Evolutionary conservation across 73 alveolate species (phyloP), one percentile per base, ranked within the genome.

Genomic region (Paramecium caudatum): DNA sequence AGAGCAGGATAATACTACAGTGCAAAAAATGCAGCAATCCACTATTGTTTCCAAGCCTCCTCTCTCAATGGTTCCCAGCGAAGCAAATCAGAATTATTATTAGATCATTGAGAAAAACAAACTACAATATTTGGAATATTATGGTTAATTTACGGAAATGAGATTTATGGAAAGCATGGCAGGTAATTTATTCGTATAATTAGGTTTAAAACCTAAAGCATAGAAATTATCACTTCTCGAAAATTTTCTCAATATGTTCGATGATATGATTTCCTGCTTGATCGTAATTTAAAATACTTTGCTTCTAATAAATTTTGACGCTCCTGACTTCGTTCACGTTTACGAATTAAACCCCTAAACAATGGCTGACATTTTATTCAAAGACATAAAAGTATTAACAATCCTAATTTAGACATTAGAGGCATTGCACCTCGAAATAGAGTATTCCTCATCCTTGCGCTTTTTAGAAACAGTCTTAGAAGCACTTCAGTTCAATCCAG

Each of bases 161-260:
- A 74, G 65, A 74, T 74, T 74, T 4, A 74, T 74, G 88, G 88
- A 74, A 39, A 41, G 43, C 12, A 36, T 74, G 62, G 68, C 88
- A 74, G 68, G 88, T 74, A 21, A 13, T 41, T 15, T 41, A 25
- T 39, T 21, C 21, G 6, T 15, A 12, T 41, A 74, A 41, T 12
- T 74, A 74, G 88, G 88, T 1, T 74, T 74, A 39, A 74, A 74
- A 43, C 19, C 88, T 3, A 74, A 45, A 39, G 5, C 16, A 1
- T 16, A 41, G 15, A 74, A 74, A 39, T 19, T 15, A 19, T 12
- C 0, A 12, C 88, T 74, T 74, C 43, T 74, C 36, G 69, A 74
- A 74, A 10, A 3, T 27, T 74, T 74, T 74, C 39, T 74, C 69
- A 41, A 41, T 45, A 74, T 74, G 88, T 74, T 37, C 16, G 88